Base-by-base conservation (phyloP, 306 rosid species). In the Cucumis melo region DNA sequence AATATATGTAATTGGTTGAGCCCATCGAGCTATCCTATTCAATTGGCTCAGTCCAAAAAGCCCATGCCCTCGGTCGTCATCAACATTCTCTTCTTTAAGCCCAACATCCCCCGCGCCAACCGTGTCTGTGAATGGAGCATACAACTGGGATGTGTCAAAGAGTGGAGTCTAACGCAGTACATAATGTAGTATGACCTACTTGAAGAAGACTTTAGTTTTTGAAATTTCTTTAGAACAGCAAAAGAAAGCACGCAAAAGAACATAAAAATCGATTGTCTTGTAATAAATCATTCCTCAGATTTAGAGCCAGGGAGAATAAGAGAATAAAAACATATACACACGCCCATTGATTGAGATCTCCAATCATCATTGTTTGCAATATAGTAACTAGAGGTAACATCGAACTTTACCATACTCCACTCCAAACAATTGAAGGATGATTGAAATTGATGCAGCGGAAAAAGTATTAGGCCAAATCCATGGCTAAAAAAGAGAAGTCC, bases 21-120 rank as follows among this genome's bases (percentile, higher is more conserved):
- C 88, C 97, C 96, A 91, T 63, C 91, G 87, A 80, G 88, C 85
- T 73, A 83, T 85, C 72, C 95, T 83, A 76, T 83, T 90, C 16
- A 89, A 82, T 77, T 74, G 85, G 77, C 73, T 84, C 74, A 77
- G 66, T 77, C 91, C 91, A 34, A 88, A 91, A 85, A 83, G 66
- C 13, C 95, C 98, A 77, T 84, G 93, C 77, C 98, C 96, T 76
- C 90, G 89, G 75, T 94, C 96, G 74, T 87, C 97, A 55, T 92
- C 96, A 44, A 72, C 42, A 60, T 81, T 84, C 86, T 90, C 93
- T 77, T 91, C 95, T 75, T 56, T 67, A 77, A 94, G 91, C 75
- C 97, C 97, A 77, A 89, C 91, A 90, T 94, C 98, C 59, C 81
- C 78, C 3, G 96, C 91, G 68, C 80, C 76, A 64, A 90, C 41